These are phyloP conservation scores for Eurotiales sp. DNA, from an alignment of 2,329 filamentous ascomycete species.

Conservation along the genomic window DNA sequence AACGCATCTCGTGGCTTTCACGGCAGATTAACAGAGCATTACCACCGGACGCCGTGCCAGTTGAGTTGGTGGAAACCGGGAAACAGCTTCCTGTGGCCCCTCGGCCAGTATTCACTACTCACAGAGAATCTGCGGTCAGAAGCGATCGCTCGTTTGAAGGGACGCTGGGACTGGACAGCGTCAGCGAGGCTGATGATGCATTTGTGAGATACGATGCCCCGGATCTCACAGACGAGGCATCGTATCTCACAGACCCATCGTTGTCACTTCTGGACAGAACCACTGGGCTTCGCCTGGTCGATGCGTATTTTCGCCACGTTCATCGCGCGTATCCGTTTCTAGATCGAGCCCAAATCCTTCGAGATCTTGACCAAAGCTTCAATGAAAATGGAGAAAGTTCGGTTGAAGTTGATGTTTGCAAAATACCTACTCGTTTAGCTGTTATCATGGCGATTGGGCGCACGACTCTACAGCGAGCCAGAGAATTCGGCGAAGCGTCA, in stretches of 20 bases:
- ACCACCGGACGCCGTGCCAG: conserved; percentile 20
- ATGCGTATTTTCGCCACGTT: conserved; percentile 47
- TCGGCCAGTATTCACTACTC: background rate
- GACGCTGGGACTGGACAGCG: background rate
- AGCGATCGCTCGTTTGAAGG: background rate
- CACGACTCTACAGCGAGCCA: conserved; percentile 43
- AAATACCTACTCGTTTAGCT: conserved; percentile 37
- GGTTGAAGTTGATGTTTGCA: background rate
- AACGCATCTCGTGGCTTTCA: conserved; percentile 42
- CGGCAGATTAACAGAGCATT: conserved; percentile 35
- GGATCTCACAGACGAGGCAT: too few species aligned
- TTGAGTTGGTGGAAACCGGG: conserved; percentile 34
- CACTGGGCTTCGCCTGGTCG: conserved; percentile 13
- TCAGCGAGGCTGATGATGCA: background rate
- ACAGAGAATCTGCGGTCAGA: background rate
- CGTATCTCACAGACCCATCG: background rate
- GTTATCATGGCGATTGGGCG: conserved; percentile 48
- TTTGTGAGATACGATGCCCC: background rate
- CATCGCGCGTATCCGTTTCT: conserved; percentile 47
- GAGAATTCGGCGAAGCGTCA: conserved; percentile 33
- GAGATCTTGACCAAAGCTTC: conserved; percentile 10
- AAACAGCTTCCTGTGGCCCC: conserved; percentile 23
- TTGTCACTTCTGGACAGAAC: background rate
- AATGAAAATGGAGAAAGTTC: conserved; percentile 3
- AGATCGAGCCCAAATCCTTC: conserved; percentile 34